Evolutionary conservation across 768 basidiomycete species (phyloP), one percentile per base, ranked within the genome.

Genomic region (Boletus sp.): DNA sequence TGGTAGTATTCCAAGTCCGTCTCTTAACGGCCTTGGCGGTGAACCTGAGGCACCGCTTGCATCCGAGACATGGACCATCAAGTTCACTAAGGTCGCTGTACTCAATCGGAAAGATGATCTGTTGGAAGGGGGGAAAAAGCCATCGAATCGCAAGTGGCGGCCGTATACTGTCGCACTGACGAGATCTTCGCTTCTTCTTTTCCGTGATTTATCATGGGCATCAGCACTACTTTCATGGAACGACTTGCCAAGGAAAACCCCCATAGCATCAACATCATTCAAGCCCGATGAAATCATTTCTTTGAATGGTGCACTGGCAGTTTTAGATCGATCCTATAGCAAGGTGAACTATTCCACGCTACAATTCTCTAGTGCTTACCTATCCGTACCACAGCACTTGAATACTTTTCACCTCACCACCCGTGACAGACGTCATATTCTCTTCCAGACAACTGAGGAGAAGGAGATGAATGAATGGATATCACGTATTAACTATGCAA

Each of bases 381-480:
- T 37, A 15, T 42, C 37, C 35, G 7, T 46, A 30, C 30, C 17
- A 51, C 12, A 67, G 90, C 80, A 90, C 66, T 73, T 77, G 28
- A 76, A 91, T 67, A 84, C 90, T 3, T 86, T 98, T 68, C 86
- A 92, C 24, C 81, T 98, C 56, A 78, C 85, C 29, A 79, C 92
- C 68, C 78, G 85, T 28, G 83, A 89, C 63, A 86, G 91, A 11
- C 88, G 92, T 1, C 90, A 93, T 62, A 83, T 89, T 57, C 82
- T 98, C 37, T 78, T 98, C 18, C 92, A 93, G 67, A 81, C 90
- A 7, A 66, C 77, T 12, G 78, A 82, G 64, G 85, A 87, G 57
- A 71, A 75, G 44, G 91, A 94, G 56, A 80, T 92, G 76, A 89
- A 94, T 64, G 83, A 87, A 60, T 99, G 97, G 97, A 86, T 98